Conservation (phyloP, 352 stramenopile genomes). For the Pythium rhizo-oryzae region DNA sequence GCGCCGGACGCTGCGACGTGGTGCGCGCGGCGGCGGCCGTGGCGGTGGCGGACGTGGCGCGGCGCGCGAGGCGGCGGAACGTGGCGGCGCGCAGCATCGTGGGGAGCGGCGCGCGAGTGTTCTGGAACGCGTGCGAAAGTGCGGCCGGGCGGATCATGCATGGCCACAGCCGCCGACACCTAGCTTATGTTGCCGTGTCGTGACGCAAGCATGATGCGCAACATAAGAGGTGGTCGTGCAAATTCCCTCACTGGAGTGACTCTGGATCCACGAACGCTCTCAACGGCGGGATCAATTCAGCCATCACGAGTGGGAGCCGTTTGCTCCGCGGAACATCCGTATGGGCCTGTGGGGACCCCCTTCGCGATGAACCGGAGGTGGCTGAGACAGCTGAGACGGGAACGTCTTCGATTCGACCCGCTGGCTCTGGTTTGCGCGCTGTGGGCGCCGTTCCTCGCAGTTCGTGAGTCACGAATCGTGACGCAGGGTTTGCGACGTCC, state of each 20-base stretch:
- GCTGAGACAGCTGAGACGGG: no score
- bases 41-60: conserved; percentile 17
- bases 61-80: conserved; percentile 43
- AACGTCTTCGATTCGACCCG: no score
- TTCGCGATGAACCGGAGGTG: no score
- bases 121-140: conserved; percentile 29
- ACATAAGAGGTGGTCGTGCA: neutral
- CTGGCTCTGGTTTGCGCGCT: no score
- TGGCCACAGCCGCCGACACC: neutral
- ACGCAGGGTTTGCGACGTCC: no score
- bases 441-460: no score
- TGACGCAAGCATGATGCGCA: neutral
- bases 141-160: neutral
- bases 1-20: neutral
- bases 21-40: neutral
- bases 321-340: no score
- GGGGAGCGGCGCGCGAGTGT: conserved; percentile 18
- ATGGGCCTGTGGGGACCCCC: no score
- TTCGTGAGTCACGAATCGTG: no score
- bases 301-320: neutral
- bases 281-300: neutral
- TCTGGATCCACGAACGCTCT: neutral
- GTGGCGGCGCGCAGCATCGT: conserved; percentile 56
- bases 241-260: neutral
- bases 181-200: neutral